A percentile compares a stretch with the other conserved stretches of the same genome.
Conservation (phyloP, 306 rosid species). For the Vachellia pachyceras region DNA sequence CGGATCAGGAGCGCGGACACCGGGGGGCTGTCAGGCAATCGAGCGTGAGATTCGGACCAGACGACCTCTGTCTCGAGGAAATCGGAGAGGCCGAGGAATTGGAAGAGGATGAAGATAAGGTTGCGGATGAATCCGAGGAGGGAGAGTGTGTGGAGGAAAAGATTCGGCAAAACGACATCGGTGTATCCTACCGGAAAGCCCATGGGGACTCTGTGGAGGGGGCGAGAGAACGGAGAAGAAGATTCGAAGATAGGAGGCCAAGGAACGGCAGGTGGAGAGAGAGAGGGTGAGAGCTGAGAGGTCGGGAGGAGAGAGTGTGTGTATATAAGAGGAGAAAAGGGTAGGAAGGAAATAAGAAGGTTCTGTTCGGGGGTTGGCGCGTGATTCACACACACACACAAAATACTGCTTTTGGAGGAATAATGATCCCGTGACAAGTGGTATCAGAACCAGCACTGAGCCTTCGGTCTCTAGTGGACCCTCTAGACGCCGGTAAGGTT, state of each 20-base stretch:
- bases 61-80: conserved; percentile 59
- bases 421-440: neutral
- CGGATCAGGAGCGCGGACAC: conserved; percentile 73
- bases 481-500: too few relatives aligned
- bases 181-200: conserved; percentile 84
- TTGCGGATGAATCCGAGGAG: conserved; percentile 63
- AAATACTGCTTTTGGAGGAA: too few relatives aligned
- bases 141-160: conserved; percentile 64
- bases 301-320: neutral
- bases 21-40: conserved; percentile 47
- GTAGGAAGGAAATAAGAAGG: conserved; percentile 33
- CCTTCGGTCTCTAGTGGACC: too few relatives aligned
- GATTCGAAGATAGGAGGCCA: too few relatives aligned
- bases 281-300: too few relatives aligned
- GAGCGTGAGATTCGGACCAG: conserved; percentile 48
- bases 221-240: conserved; percentile 27
- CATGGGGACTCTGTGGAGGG: conserved; percentile 44
- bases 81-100: conserved; percentile 68
- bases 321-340: neutral
- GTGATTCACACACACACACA: too few relatives aligned
- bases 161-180: conserved; percentile 68
- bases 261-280: neutral
- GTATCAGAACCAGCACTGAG: too few relatives aligned
- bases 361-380: conserved; percentile 36
- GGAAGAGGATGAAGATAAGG: conserved; percentile 62